Evolutionary conservation across 176 grass and related monocot genomes (phyloP), one percentile per base, ranked within the genome.

Genomic region (Tillandsia leiboldiana): DNA sequence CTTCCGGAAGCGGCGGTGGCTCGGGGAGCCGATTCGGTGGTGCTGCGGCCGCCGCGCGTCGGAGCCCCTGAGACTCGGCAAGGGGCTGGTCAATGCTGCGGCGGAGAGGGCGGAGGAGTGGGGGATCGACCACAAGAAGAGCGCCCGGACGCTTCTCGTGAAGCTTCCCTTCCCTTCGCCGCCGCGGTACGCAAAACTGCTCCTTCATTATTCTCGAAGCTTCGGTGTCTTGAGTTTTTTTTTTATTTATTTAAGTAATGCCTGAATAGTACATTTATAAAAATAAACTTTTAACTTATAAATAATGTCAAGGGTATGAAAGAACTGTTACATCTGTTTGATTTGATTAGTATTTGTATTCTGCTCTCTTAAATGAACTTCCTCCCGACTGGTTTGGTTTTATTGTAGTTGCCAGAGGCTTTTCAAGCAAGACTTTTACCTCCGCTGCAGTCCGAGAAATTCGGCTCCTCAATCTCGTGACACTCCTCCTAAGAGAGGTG

Each of bases 401-500:
- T 96, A 73, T 62, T 79, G 70, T 85, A 97, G 86, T 47, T 84
- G 77, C 72, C 81, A 73, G 63, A 80, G 84, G 77, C 80, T 70
- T 47, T 72, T 72, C 12, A 97, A 93, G 79, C 84, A 82, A 18
- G 80, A 87, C 22, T 90, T 90, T 75, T 89, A 83, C 63, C 81
- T 83, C 1, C 71, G 87, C 66, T 99, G 89, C 75, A 91, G 74
- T 12, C 73, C 70, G 1, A 92, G 80, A 79, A 81, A 83, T 20
- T 66, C 86, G 8, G 87, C 89, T 74, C 94, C 94, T 71, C 89
- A 99, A 63, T 99, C 89, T 80, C 84, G 82, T 50, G 89, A 99
- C 54, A 99, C 89, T 63, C 94, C 94, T 26, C 94, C 94, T 8
- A 85, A 86, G 72, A 90, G 94, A 97, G 94, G 94, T 92, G 14